Base-by-base conservation (phyloP, 2,329 filamentous ascomycete species). In the Neonectria neomacrospora region DNA sequence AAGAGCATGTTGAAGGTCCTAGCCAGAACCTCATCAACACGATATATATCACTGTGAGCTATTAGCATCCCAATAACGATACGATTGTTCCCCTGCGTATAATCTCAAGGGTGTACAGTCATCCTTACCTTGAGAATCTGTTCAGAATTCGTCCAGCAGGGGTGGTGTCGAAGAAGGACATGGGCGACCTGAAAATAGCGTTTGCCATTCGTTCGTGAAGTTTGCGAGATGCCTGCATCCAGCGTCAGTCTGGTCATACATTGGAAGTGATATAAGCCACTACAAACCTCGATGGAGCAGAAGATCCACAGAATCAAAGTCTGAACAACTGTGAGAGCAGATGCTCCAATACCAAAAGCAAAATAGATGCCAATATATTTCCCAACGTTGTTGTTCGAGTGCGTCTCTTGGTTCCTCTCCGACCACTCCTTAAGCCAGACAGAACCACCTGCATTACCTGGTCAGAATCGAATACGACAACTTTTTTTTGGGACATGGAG, bases 161-260 rank as follows among this genome's bases (percentile, higher is more conserved):
- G 2, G 96, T 99, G 1, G 94, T 97, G 77, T 99, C 96, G 72
- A 99, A 99, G 81, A 99, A 99, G 72, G 90, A 96, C 96, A 99
- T 99, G 58, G 96, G 96, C 39, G 94, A 96, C 70, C 96, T 88
- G 85, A 99, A 99, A 72, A 98, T 97, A 18, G 96, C 94, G 73
- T 91, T 96, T 45, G 95, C 95, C 96, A 99, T 98, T 68, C 93
- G 87, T 80, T 98, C 96, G 77, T 99, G 96, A 60, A 99, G 85
- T 81, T 98, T 99, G 66, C 96, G 89, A 20, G 95, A 97, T 54
- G 96, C 96, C 89, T 93, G 67, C 39, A 53, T 30, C n/a, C 62
- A 60, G 50, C 39, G 52, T 71, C 61, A 72, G 62, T 44, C 7
- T n/a, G n/a, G n/a, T 11, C 14, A 7, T 44, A 11, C 12, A 14